phyloP scores from a whole-genome alignment of 1,284 basidiomycete species.

The Naganishia sp. region DNA sequence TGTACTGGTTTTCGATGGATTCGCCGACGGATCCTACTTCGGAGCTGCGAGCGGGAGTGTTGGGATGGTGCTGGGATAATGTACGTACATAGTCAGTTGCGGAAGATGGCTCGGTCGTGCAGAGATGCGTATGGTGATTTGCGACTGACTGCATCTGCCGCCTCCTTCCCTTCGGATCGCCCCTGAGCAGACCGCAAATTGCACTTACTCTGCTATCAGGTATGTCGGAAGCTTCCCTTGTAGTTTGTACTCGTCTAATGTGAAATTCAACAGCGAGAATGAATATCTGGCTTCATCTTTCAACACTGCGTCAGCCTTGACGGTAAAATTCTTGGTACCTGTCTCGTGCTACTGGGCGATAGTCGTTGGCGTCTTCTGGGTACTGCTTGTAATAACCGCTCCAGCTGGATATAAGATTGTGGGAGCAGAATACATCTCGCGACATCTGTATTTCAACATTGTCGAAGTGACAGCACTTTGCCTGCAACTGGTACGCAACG shows the following conservation, averaged over 20 bases:
- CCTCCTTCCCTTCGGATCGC: neutral
- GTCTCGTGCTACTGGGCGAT: conserved; percentile 51
- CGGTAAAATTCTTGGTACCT: conserved; percentile 46
- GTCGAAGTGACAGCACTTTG: conserved; percentile 47
- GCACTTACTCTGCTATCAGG: conserved; percentile 50
- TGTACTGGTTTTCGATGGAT: conserved; percentile 46
- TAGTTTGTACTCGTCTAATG: neutral
- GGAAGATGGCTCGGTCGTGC: neutral
- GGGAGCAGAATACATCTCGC: conserved; percentile 45
- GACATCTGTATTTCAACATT: conserved; percentile 47
- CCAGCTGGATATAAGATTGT: conserved; percentile 36
- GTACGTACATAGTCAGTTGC: conserved; percentile 37
- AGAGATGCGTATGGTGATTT: neutral
- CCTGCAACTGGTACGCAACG: conserved; percentile 35
- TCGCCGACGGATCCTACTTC: conserved; percentile 36
- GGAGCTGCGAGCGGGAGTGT: conserved; percentile 42
- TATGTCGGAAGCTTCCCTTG: conserved; percentile 26
- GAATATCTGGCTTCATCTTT: conserved; percentile 42
- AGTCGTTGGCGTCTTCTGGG: conserved; percentile 45
- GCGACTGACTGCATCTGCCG: conserved; percentile 11
- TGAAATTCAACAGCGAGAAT: conserved; percentile 41
- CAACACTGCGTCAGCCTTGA: conserved; percentile 45
- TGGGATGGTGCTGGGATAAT: conserved; percentile 45
- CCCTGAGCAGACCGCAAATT: conserved; percentile 43
- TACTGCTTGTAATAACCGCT: conserved; percentile 39